Conservation (phyloP, 2,329 filamentous ascomycete genomes). For the Diaporthe destruens region DNA sequence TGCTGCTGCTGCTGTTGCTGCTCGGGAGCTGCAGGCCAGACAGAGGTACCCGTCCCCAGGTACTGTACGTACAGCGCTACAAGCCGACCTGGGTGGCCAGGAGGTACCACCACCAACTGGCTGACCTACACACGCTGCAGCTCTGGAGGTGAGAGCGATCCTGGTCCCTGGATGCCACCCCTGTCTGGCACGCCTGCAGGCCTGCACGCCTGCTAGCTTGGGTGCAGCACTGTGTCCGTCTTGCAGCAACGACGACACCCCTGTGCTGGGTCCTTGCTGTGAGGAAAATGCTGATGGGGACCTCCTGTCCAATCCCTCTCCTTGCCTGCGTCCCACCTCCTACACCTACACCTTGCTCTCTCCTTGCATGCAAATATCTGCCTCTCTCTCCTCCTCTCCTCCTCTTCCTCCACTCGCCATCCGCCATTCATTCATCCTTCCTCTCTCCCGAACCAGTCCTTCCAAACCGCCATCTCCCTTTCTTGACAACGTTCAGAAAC, state of each 20-base stretch:
- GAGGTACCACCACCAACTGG: not conserved
- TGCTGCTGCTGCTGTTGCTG: constrained; percentile 11
- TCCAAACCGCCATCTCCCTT: constrained; percentile 54
- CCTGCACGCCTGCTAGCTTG: constrained; percentile 33
- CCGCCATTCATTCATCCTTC: constrained; percentile 59
- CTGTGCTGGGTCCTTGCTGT: constrained; percentile 33
- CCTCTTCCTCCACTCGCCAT: constrained; percentile 53
- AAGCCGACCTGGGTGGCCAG: constrained; percentile 3
- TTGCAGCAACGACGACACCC: constrained; percentile 25
- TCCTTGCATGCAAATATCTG: constrained; percentile 62
- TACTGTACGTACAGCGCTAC: constrained; percentile 32
- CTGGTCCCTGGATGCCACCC: constrained; percentile 37
- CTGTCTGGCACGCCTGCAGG: constrained; percentile 34
- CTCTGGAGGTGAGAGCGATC: constrained; percentile 33
- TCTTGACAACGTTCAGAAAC: constrained; percentile 48
- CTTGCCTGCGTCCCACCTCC: constrained; percentile 41
- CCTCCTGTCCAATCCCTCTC: constrained; percentile 41
- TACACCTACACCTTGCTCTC: constrained; percentile 63
- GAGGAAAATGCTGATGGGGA: constrained; percentile 37
- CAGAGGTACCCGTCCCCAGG: constrained; percentile 28
- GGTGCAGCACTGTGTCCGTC: constrained; percentile 36
- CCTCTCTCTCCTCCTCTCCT: constrained; percentile 52
- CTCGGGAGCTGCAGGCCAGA: constrained; percentile 2
- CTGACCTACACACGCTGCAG: not conserved
- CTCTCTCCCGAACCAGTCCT: constrained; percentile 63